phyloP scores from a whole-genome alignment of 2,329 filamentous ascomycete genomes.

The Nemania bipapillata region DNA sequence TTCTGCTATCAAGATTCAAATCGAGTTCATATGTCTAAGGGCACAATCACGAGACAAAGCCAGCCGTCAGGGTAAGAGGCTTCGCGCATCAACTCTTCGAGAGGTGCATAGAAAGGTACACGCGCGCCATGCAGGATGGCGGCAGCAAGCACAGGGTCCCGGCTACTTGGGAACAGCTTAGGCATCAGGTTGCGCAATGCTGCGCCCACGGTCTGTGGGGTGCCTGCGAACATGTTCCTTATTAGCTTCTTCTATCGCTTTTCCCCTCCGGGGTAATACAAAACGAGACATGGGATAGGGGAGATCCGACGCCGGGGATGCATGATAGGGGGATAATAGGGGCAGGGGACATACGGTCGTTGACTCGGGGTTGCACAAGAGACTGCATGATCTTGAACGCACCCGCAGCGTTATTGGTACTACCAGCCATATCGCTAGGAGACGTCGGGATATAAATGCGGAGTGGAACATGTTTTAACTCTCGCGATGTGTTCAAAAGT shows the following conservation, averaged over 20 bases:
- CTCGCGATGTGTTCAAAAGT: conserved; percentile 78
- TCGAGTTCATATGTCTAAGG: conserved; percentile 62
- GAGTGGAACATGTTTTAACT: conserved; percentile 84
- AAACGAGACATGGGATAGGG: not conserved
- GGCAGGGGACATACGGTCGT: conserved; percentile 51
- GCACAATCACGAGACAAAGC: conserved; percentile 81
- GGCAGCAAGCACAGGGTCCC: conserved; percentile 84
- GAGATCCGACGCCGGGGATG: not conserved
- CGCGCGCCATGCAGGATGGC: conserved; percentile 86
- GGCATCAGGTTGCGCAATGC: conserved; percentile 81
- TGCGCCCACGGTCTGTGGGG: conserved; percentile 72
- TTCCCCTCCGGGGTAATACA: not conserved
- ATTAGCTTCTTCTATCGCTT: conserved; percentile 12
- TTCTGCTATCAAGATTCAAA: not conserved
- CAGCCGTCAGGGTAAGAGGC: conserved; percentile 93
- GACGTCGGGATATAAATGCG: conserved; percentile 83
- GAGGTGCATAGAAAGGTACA: conserved; percentile 79
- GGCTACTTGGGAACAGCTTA: conserved; percentile 83
- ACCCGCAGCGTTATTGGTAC: conserved; percentile 53
- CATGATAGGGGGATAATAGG: not conserved
- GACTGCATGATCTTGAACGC: conserved; percentile 80
- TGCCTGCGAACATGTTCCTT: conserved; percentile 38
- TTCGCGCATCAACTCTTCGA: conserved; percentile 84
- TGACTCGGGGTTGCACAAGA: conserved; percentile 64
- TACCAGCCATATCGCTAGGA: conserved; percentile 48